Evolutionary conservation across 2,329 filamentous ascomycete species (phyloP).

Genomic region (Passalora sequoiae): DNA sequence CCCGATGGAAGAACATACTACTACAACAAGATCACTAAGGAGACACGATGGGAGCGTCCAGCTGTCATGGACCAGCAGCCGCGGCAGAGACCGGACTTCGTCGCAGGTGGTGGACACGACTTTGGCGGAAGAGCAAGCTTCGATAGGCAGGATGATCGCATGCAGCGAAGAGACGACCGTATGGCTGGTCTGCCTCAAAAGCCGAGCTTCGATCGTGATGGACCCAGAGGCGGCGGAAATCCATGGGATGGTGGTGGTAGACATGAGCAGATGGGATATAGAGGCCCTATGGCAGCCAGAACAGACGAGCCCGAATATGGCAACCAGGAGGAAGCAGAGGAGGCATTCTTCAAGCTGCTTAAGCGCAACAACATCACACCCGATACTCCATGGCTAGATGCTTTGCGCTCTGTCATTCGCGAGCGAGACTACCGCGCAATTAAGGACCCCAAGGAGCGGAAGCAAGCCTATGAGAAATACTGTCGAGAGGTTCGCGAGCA

Average conservation of each 20-base stretch:
- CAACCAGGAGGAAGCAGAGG: conserved; percentile 80
- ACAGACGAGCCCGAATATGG: conserved; percentile 61
- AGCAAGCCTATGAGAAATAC: conserved; percentile 90
- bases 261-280: conserved; percentile 30
- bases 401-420: conserved; percentile 77
- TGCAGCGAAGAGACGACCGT: conserved; percentile 25
- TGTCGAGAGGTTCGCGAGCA: conserved; percentile 82
- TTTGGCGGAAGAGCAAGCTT: conserved; percentile 26
- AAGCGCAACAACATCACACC: conserved; percentile 79
- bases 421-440: conserved; percentile 91
- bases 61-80: conserved; percentile 18
- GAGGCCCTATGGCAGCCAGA: conserved; percentile 32
- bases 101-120: conserved; percentile 46
- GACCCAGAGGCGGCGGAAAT: conserved; percentile 22
- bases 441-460: conserved; percentile 86
- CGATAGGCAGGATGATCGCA: conserved; percentile 26
- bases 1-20: conserved; percentile 88
- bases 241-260: conserved; percentile 28
- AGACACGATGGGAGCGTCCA: conserved; percentile 94
- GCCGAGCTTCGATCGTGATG: conserved; percentile 30
- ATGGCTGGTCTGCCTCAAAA: conserved; percentile 42
- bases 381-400: conserved; percentile 89
- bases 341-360: conserved; percentile 85
- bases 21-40: conserved; percentile 83
- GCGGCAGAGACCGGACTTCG: conserved; percentile 44